A percentile compares a stretch with the other conserved stretches of the same genome.
Evolutionary conservation across 2,329 filamentous ascomycete genomes (phyloP).

Genomic region (Phialocephala sp.): DNA sequence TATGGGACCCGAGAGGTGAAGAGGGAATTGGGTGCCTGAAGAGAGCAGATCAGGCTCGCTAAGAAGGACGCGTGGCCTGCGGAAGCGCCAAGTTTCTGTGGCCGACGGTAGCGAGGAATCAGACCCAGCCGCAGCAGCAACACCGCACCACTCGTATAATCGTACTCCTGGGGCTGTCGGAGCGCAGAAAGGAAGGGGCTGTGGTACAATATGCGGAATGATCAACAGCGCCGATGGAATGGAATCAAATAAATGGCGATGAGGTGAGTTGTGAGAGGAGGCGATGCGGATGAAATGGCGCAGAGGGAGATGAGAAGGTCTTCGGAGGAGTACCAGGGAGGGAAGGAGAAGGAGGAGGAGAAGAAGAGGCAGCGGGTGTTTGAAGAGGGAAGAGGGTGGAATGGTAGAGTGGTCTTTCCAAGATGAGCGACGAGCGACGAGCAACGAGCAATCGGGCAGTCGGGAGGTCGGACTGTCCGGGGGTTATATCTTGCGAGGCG

Average conservation of each 20-base stretch:
- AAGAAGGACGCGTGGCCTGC: slow-evolving; percentile 30
- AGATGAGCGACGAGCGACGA: neutral
- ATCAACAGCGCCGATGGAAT: slow-evolving; percentile 2
- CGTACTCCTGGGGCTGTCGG: slow-evolving; percentile 13
- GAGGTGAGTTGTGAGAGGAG: neutral
- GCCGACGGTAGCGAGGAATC: slow-evolving; percentile 12
- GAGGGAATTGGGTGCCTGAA: slow-evolving; percentile 30
- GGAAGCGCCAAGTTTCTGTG: slow-evolving; percentile 22
- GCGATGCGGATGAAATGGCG: neutral
- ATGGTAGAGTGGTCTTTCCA: neutral
- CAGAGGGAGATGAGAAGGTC: neutral
- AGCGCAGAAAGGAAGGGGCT: slow-evolving; percentile 1
- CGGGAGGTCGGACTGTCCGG: slow-evolving; percentile 11
- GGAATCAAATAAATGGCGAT: neutral
- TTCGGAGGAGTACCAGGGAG: neutral
- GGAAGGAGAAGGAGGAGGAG: neutral
- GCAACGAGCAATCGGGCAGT: neutral
- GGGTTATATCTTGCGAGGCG: slow-evolving; percentile 6
- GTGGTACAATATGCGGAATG: neutral
- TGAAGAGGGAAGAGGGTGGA: neutral
- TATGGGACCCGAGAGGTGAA: slow-evolving; percentile 14
- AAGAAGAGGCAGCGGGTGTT: slow-evolving; percentile 3
- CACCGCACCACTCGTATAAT: neutral
- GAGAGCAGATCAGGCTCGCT: slow-evolving; percentile 24
- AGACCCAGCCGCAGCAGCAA: slow-evolving; percentile 11